These are phyloP conservation scores for Dipodascopsis tothii DNA, from an alignment of 805 yeast species.

Conservation along the genomic window DNA sequence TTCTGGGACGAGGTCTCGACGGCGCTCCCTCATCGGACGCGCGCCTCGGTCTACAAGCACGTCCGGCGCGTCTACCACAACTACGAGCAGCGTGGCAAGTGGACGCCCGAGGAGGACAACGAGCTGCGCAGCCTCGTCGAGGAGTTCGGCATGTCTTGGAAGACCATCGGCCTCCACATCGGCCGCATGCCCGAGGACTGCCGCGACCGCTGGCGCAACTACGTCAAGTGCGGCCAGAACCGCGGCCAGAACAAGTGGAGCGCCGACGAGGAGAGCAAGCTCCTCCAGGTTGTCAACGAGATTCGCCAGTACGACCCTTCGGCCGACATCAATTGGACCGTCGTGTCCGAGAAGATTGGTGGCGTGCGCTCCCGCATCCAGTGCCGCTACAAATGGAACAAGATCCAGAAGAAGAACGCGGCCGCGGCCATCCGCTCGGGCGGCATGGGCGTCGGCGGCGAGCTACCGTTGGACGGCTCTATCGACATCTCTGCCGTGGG, in stretches of 20 bases:
- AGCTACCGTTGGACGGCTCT: too few species aligned
- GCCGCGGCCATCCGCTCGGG: too few species aligned
- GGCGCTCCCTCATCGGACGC: constrained; percentile 74
- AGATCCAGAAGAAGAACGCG: constrained; percentile 28
- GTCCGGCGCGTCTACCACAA: constrained; percentile 84
- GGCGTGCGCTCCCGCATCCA: constrained; percentile 87
- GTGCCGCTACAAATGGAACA: constrained; percentile 93
- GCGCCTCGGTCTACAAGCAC: constrained; percentile 88
- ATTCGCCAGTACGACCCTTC: constrained; percentile 38
- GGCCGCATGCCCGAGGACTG: constrained; percentile 97
- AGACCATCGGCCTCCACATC: constrained; percentile 66
- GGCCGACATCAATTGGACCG: constrained; percentile 71
- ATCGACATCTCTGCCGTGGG: too few species aligned
- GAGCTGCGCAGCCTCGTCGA: constrained; percentile 54
- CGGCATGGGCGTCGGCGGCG: too few species aligned
- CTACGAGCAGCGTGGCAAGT: constrained; percentile 79
- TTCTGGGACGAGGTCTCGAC: constrained; percentile 81
- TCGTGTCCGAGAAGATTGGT: constrained; percentile 81
- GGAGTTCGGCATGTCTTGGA: constrained; percentile 80
- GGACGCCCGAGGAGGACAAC: constrained; percentile 79
- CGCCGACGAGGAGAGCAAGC: constrained; percentile 55
- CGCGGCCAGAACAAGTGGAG: constrained; percentile 79
- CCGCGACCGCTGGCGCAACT: constrained; percentile 92
- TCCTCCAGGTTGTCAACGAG: constrained; percentile 48
- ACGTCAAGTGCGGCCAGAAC: constrained; percentile 79